Base-by-base conservation (phyloP, 176 grass and related monocot genomes). In the Calamus simplicifolius region DNA sequence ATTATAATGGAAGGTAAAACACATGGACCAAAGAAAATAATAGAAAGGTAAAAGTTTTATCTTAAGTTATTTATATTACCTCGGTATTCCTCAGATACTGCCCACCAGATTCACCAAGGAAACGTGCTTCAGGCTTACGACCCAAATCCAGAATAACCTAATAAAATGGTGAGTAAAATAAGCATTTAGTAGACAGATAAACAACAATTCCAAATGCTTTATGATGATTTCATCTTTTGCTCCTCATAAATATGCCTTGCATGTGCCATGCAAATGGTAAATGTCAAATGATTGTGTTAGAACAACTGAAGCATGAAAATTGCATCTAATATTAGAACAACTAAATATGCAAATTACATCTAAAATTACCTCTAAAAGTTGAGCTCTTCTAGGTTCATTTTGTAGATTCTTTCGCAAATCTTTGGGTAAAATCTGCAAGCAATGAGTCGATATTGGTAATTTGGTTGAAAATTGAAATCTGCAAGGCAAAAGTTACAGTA, bases 71-170 rank as follows among this genome's bases (percentile, higher is more conserved):
- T 56, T 51, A 29, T 71, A 65, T 23, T 59, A 84, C 87, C 92
- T 97, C 92, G 57, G 69, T 69, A 52, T 91, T 85, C 71, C 92
- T 71, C 64, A 97, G 75, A 82, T 97, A 91, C 21, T 91, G 66
- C 6, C 87, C 87, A 52, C 87, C 81, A 80, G 81, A 77, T 54
- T 97, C 88, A 56, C 87, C 78, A 52, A 91, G 93, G 65, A 88
- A 97, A 59, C 87, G 87, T 67, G 93, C 93, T 68, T 97, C 93
- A 70, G 93, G 93, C 31, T 79, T 78, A 66, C 93, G 80, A 15
- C 93, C 93, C 78, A 97, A 78, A 80, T 97, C 93, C 67, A 97
- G 73, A 78, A 97, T 63, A 64, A 97, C 81, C 93, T 91, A 72
- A 73, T 73, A 21, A 65, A 56, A 23, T 14, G 70, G 14, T 66